Base-by-base conservation (phyloP, 2,329 filamentous ascomycete genomes). In the Rhinocladiella mackenziei region DNA sequence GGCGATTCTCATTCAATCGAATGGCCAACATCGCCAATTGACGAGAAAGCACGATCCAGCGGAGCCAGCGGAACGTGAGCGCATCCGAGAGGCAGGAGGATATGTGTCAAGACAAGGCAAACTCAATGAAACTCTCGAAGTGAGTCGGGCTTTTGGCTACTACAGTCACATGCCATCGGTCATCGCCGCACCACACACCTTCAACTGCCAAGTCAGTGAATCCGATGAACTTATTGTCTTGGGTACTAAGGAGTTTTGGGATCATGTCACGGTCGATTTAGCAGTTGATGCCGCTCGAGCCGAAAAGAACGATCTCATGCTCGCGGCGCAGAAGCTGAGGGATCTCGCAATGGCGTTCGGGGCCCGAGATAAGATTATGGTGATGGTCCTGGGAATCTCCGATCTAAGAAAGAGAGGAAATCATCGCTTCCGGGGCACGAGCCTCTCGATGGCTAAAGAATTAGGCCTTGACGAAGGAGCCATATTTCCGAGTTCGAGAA, bases 301-400 rank as follows among this genome's bases (percentile, higher is more conserved):
- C 17, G 91, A 95, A 65, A 82, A 89, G 5, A 78, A 80, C 33
- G 91, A 98, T 62, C 74, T 96, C 32, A 98, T 98, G 92, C 79
- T 87, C 42, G 92, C 91, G 11, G 85, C 92, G 3, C 91, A 97
- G 63, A 95, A 94, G 68, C 76, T 98, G 22, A 82, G 92, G 46
- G 92, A 98, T 68, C 73, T 97, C 42, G 92, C 92, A 30, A 95
- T 98, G 62, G 88, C 91, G 1, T 97, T 96, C 63, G 92, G 92
- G 40, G 87, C 91, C 9, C 89, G 83, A 1, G 84, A 84, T 60
- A 98, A 98, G 69, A 86, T 97, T 53, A 97, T 97, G 89, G 88
- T 98, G 32, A 97, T 97, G 91, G 87, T 98, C 73, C 82, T 98
- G 42, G 91, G 89, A 43, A 85, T 98, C 26, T 83, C 85, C 43